Evolutionary conservation across 2,329 filamentous ascomycete genomes (phyloP).

Genomic region (Aspergillus costaricaensis): DNA sequence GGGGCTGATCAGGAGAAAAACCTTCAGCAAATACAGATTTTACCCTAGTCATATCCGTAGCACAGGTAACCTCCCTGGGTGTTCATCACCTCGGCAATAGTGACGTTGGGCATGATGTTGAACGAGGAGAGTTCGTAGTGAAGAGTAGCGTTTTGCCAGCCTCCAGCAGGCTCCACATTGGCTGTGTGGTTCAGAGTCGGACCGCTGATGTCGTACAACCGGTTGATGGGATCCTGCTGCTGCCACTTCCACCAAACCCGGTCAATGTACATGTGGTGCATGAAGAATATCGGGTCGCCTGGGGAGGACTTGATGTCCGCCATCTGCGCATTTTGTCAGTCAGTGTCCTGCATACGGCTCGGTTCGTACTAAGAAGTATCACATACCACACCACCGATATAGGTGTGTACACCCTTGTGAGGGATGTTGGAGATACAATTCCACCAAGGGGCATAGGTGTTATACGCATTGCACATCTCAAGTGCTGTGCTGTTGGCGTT

Average conservation of each 20-base stretch:
- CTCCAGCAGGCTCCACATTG: conserved; percentile 9
- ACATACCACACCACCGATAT: conserved; percentile 14
- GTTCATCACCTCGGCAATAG: conserved; percentile 13
- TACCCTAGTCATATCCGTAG: conserved; percentile 9
- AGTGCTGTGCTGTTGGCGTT: conserved; percentile 7
- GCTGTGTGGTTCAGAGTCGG: conserved; percentile 11
- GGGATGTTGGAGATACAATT: conserved; percentile 13
- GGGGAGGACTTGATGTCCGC: conserved; percentile 13
- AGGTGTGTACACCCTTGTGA: conserved; percentile 15
- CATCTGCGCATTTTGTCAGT: neutral
- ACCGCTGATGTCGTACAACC: conserved; percentile 11
- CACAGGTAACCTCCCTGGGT: conserved; percentile 14
- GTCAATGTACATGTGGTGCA: conserved; percentile 14
- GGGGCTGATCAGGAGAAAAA: too few species aligned
- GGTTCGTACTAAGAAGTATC: neutral
- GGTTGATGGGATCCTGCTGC: conserved; percentile 8
- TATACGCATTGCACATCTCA: conserved; percentile 5
- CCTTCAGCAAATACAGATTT: too few species aligned
- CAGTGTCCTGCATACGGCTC: too few species aligned
- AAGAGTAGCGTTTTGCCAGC: conserved; percentile 11
- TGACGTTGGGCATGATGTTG: conserved; percentile 11
- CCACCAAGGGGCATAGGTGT: conserved; percentile 13
- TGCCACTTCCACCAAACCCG: conserved; percentile 14
- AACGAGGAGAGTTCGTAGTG: conserved; percentile 9
- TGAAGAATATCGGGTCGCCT: conserved; percentile 14